Percentiles rank a stretch among this genome's conserved stretches.
Evolutionary conservation across 2,329 filamentous ascomycete species (phyloP).

Genomic region (Hymenoscyphus linearis): DNA sequence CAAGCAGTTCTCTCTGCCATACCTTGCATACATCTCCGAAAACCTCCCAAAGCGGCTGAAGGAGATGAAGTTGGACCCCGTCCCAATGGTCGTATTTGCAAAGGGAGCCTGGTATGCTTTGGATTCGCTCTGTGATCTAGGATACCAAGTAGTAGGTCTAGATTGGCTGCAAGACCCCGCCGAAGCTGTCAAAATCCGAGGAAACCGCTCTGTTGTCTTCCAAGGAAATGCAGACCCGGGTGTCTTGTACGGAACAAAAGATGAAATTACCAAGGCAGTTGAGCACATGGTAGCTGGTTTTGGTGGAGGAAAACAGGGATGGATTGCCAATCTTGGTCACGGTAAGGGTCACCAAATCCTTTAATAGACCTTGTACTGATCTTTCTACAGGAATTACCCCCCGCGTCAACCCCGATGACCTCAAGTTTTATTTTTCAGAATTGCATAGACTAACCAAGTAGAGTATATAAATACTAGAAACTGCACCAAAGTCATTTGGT

Average conservation of each 20-base stretch:
- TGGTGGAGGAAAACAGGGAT: slow-evolving; percentile 72
- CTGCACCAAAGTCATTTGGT: background rate
- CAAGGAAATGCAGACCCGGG: slow-evolving; percentile 97
- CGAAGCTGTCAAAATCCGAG: slow-evolving; percentile 74
- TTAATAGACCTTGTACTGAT: slow-evolving; percentile 15
- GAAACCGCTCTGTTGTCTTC: slow-evolving; percentile 67
- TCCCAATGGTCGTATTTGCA: slow-evolving; percentile 97
- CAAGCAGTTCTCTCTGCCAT: slow-evolving; percentile 79
- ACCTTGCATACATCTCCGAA: slow-evolving; percentile 75
- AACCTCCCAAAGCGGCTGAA: slow-evolving; percentile 70
- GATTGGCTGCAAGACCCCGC: slow-evolving; percentile 93
- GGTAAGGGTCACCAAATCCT: slow-evolving; percentile 50
- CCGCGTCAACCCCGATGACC: slow-evolving; percentile 85
- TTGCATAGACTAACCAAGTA: slow-evolving; percentile 62
- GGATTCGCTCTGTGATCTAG: slow-evolving; percentile 78
- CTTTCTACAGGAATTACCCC: slow-evolving; percentile 72
- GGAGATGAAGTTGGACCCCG: slow-evolving; percentile 69
- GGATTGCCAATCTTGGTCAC: slow-evolving; percentile 96
- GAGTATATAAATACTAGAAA: slow-evolving; percentile 3
- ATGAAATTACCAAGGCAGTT: slow-evolving; percentile 76
- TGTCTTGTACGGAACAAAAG: slow-evolving; percentile 77
- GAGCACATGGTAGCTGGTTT: slow-evolving; percentile 87
- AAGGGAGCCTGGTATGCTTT: slow-evolving; percentile 97
- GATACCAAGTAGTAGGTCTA: slow-evolving; percentile 89
- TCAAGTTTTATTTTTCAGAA: slow-evolving; percentile 92